Evolutionary conservation across 805 yeast genomes (phyloP).

Genomic region (Saccharomycopsis babjevae): DNA sequence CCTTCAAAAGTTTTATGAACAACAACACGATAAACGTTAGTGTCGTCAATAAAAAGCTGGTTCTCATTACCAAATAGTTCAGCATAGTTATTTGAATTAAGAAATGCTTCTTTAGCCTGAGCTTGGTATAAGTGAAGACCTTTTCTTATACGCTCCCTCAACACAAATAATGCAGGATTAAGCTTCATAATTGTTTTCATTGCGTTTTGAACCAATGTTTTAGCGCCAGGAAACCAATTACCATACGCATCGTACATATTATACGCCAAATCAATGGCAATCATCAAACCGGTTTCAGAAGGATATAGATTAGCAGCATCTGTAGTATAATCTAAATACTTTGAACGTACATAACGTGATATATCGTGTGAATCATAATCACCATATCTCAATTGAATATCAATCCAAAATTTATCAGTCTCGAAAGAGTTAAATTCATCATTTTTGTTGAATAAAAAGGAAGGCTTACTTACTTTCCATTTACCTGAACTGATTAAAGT

Average conservation of each 20-base stretch:
- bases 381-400: constrained; percentile 90
- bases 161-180: constrained; percentile 84
- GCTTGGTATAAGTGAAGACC: constrained; percentile 90
- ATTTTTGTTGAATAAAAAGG: constrained; percentile 60
- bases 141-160: constrained; percentile 88
- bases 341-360: constrained; percentile 85
- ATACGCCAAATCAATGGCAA: constrained; percentile 88
- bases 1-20: constrained; percentile 91
- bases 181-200: constrained; percentile 91
- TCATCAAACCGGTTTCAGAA: constrained; percentile 82
- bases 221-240: constrained; percentile 93
- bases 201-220: constrained; percentile 81
- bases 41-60: constrained; percentile 84
- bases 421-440: constrained; percentile 51
- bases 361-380: constrained; percentile 97
- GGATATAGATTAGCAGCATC: constrained; percentile 84
- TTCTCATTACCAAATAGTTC: constrained; percentile 79
- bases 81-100: constrained; percentile 82
- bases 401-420: constrained; percentile 80
- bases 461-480: constrained; percentile 81
- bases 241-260: constrained; percentile 96
- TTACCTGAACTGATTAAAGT: constrained; percentile 61
- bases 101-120: constrained; percentile 84
- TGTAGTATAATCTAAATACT: constrained; percentile 84
- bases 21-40: constrained; percentile 86